phyloP scores from a whole-genome alignment of 176 grass and related monocot genomes.

The Triticum urartu region DNA sequence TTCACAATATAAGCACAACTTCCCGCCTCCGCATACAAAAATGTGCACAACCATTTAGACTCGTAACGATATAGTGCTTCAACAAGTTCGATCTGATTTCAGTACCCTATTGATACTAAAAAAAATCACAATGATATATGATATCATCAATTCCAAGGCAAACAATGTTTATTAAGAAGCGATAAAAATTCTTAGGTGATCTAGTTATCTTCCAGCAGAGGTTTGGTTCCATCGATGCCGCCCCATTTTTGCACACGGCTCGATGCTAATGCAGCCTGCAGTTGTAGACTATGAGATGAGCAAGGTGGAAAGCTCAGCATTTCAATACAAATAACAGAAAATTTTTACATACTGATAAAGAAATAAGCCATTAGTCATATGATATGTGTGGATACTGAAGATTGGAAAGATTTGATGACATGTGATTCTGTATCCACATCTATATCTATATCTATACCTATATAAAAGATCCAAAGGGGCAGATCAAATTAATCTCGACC shows the following conservation, averaged over 20 bases:
- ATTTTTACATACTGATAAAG: neutral
- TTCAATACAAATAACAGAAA: neutral
- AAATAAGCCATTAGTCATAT: neutral
- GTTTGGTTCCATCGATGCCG: constrained; percentile 3
- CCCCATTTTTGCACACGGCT: constrained; percentile 42
- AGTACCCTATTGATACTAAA: too few species aligned
- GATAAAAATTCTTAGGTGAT: neutral
- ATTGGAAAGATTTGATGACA: neutral
- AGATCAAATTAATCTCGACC: too few species aligned
- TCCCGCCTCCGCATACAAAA: too few species aligned
- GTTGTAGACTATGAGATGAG: neutral
- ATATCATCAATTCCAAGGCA: too few species aligned
- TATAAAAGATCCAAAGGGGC: too few species aligned
- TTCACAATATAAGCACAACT: too few species aligned
- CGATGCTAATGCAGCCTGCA: constrained; percentile 41
- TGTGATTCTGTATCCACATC: neutral
- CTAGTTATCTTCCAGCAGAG: constrained; percentile 20
- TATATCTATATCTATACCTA: too few species aligned
- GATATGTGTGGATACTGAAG: neutral
- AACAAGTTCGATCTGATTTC: too few species aligned
- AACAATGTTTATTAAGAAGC: too few species aligned
- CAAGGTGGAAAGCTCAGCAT: neutral
- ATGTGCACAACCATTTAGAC: too few species aligned
- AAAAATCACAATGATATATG: too few species aligned
- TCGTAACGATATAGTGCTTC: too few species aligned